These are phyloP conservation scores for Talaromyces pinophilus DNA, from an alignment of 2,329 filamentous ascomycete species.

Conservation along the genomic window DNA sequence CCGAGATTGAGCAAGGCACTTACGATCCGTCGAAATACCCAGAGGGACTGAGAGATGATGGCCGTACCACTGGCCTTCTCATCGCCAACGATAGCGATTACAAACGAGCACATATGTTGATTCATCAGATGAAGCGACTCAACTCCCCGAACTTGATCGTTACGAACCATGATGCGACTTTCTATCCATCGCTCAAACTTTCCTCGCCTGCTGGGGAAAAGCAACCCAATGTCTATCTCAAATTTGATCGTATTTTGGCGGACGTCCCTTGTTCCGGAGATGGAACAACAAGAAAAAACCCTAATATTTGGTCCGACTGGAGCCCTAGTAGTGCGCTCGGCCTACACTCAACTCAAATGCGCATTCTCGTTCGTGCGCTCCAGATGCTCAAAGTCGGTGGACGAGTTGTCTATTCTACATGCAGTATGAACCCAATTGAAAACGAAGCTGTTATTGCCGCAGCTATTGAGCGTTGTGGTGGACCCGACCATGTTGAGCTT, in stretches of 20 bases:
- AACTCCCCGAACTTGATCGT: constrained; percentile 96
- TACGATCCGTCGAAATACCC: constrained; percentile 48
- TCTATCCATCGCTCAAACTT: constrained; percentile 91
- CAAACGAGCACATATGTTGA: constrained; percentile 93
- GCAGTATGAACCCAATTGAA: constrained; percentile 97
- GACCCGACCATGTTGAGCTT: constrained; percentile 75
- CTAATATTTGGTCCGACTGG: constrained; percentile 95
- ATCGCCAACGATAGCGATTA: constrained; percentile 97
- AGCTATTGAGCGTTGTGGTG: constrained; percentile 88
- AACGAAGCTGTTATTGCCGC: constrained; percentile 90
- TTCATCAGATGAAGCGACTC: constrained; percentile 95
- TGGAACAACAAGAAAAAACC: constrained; percentile 46
- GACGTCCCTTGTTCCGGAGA: constrained; percentile 61
- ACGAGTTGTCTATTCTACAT: constrained; percentile 94
- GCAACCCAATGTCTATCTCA: constrained; percentile 71
- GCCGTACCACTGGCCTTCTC: constrained; percentile 84
- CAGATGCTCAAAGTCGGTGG: constrained; percentile 96
- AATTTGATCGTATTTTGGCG: constrained; percentile 93
- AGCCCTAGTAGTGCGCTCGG: constrained; percentile 82
- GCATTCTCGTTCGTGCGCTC: constrained; percentile 86
- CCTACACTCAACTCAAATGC: constrained; percentile 79
- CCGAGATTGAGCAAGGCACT: constrained; percentile 63
- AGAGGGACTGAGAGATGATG: constrained; percentile 69
- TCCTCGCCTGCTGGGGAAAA: constrained; percentile 59
- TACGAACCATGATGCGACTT: constrained; percentile 95